Evolutionary conservation across 805 yeast genomes (phyloP).

Genomic region (Lipomyces japonicus): DNA sequence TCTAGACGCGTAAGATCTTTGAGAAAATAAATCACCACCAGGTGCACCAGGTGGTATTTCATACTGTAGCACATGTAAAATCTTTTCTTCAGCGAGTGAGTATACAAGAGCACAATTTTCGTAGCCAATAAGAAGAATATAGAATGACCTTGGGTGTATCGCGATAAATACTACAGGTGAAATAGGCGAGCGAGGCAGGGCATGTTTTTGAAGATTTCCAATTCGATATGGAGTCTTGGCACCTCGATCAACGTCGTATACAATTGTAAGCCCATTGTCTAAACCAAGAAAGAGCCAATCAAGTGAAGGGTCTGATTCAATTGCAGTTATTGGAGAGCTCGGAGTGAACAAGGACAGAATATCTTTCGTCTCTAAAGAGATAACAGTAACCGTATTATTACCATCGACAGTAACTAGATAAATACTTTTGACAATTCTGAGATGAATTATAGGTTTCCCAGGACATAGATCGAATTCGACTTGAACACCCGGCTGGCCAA

Average conservation of each 20-base stretch:
- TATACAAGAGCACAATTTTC: slow-evolving; percentile 64
- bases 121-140: slow-evolving; percentile 71
- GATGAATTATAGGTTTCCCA: slow-evolving; percentile 47
- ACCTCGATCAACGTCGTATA: slow-evolving; percentile 81
- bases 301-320: slow-evolving; percentile 77
- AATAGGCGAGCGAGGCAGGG: slow-evolving; percentile 35
- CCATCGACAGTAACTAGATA: slow-evolving; percentile 72
- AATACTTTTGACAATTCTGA: slow-evolving; percentile 73
- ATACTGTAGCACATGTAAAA: slow-evolving; percentile 57
- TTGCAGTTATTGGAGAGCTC: slow-evolving; percentile 62
- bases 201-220: slow-evolving; percentile 60
- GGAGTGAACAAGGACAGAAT: slow-evolving; percentile 59
- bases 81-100: slow-evolving; percentile 56
- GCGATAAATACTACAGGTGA: slow-evolving; percentile 65
- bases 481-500: slow-evolving; percentile 79
- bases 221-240: slow-evolving; percentile 59
- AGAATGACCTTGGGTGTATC: slow-evolving; percentile 88
- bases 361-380: slow-evolving; percentile 63
- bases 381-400: slow-evolving; percentile 57
- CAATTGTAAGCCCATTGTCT: slow-evolving; percentile 64
- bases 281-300: slow-evolving; percentile 85
- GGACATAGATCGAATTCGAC: slow-evolving; percentile 56
- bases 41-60: slow-evolving; percentile 64
- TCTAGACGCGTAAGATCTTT: slow-evolving; percentile 33
- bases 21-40: slow-evolving; percentile 53